These are phyloP conservation scores for Achlya hypogyna DNA, from an alignment of 352 stramenopile species.

Conservation along the genomic window DNA sequence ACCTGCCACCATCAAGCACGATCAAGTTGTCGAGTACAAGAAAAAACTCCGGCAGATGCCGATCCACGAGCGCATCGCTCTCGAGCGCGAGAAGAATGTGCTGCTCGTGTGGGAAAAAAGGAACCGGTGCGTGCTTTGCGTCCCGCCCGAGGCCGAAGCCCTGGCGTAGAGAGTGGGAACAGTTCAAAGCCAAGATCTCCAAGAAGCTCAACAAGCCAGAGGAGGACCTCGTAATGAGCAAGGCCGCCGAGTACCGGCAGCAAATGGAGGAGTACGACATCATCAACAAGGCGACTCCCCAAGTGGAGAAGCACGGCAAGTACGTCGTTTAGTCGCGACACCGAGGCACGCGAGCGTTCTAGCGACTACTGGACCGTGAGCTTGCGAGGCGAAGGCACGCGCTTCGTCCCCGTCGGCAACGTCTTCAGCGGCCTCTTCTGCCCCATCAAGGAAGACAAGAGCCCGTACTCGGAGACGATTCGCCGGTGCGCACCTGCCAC, in stretches of 20 bases:
- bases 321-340: neutral
- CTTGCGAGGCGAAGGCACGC: conserved; percentile 74
- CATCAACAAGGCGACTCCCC: conserved; percentile 75
- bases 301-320: conserved; percentile 77
- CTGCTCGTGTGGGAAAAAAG: conserved; percentile 60
- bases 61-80: conserved; percentile 56
- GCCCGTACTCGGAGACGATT: conserved; percentile 20
- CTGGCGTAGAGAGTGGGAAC: conserved; percentile 43
- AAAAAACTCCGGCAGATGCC: conserved; percentile 60
- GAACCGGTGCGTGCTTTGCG: conserved; percentile 26
- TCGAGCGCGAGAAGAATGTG: conserved; percentile 58
- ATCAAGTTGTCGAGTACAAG: conserved; percentile 37
- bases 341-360: neutral
- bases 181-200: conserved; percentile 48
- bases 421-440: conserved; percentile 90
- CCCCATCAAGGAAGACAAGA: conserved; percentile 62
- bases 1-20: conserved; percentile 34
- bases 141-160: too few species aligned
- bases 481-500: neutral
- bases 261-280: conserved; percentile 86
- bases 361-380: conserved; percentile 86
- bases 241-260: conserved; percentile 74
- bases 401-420: conserved; percentile 84
- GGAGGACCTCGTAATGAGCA: conserved; percentile 80
- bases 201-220: conserved; percentile 51